These are phyloP conservation scores for Suillus luteus DNA, from an alignment of 768 basidiomycete genomes.

Conservation along the genomic window DNA sequence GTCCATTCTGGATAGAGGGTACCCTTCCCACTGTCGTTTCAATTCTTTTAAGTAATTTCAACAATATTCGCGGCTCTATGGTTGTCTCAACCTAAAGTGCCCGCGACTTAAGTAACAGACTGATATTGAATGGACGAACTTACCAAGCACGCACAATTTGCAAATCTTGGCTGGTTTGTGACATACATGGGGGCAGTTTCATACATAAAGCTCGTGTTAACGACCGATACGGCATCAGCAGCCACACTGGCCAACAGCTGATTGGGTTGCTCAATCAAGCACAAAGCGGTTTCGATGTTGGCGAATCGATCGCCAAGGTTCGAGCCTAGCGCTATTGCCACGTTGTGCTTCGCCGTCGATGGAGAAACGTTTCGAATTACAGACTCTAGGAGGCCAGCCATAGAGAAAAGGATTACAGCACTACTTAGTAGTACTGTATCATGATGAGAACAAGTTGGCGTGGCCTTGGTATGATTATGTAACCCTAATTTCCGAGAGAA, in stretches of 20 bases:
- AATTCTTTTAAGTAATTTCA: constrained; percentile 68
- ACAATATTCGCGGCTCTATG: constrained; percentile 56
- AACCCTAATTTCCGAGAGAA: background rate
- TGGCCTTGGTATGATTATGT: background rate
- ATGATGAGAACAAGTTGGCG: background rate
- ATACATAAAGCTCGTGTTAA: constrained; percentile 88
- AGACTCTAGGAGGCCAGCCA: background rate
- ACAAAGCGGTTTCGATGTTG: constrained; percentile 79
- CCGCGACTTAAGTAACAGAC: background rate
- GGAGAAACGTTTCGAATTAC: background rate
- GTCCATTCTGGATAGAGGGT: constrained; percentile 80
- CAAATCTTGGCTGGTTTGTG: constrained; percentile 82
- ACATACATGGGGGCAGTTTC: constrained; percentile 97
- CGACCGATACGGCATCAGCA: constrained; percentile 41
- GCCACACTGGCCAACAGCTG: constrained; percentile 28
- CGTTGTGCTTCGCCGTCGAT: constrained; percentile 33
- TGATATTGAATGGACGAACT: constrained; percentile 30
- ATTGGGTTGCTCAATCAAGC: constrained; percentile 59
- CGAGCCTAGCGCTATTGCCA: constrained; percentile 81
- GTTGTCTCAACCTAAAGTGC: constrained; percentile 74
- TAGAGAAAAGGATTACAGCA: background rate
- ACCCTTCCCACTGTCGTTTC: constrained; percentile 78
- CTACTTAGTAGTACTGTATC: background rate
- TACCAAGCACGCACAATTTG: constrained; percentile 91
- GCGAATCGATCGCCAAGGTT: constrained; percentile 87